Evolutionary conservation across 176 grass and related monocot genomes (phyloP), one percentile per base, ranked within the genome.

Genomic region (Musa beccarii): DNA sequence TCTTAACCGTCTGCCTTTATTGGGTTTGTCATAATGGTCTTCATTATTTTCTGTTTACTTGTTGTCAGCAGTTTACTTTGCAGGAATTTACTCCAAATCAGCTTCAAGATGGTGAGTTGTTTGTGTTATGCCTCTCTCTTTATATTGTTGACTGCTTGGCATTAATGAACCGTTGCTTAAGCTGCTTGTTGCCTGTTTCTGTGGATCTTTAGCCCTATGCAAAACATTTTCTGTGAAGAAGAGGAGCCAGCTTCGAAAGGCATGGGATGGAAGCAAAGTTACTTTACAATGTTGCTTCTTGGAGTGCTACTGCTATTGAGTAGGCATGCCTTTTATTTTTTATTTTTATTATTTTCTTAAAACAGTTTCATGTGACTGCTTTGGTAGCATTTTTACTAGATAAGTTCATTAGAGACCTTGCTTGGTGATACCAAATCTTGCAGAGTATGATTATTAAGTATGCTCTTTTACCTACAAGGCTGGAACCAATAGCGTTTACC

Each of bases 281-380:
- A 63, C 22, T 89, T 59, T 96, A 92, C 59, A 96, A 92, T 66
- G 77, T 92, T 24, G 85, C 87, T 79, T 96, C 92, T 55, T 92
- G 92, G 89, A 83, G 89, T 62, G 89, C 92, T 54, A 96, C 92
- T 66, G 89, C 92, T 82, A 57, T 92, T 67, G 85, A 87, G 92
- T 92, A 87, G 73, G 59, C 64, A 8, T 83, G 13, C 75, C 34
- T 21, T 11, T 29, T 29, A 29, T 29, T 34, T 4, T 3, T 34
- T 34, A 34, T 28, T 29, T 2, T 29, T 34, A 34, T 5, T 3
- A 34, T 34, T 34, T 66, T 75, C 24, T 43, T 52, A 28, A 19
- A 26, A 26, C 76, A 50, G 14, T 23, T 22, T 53, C 49, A 66
- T 17, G 73, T 34, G 17, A 10, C 49, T 8, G 73, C 67, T 49